Conservation (phyloP, 305 asterid species). For the Fraxinus paxiana region DNA sequence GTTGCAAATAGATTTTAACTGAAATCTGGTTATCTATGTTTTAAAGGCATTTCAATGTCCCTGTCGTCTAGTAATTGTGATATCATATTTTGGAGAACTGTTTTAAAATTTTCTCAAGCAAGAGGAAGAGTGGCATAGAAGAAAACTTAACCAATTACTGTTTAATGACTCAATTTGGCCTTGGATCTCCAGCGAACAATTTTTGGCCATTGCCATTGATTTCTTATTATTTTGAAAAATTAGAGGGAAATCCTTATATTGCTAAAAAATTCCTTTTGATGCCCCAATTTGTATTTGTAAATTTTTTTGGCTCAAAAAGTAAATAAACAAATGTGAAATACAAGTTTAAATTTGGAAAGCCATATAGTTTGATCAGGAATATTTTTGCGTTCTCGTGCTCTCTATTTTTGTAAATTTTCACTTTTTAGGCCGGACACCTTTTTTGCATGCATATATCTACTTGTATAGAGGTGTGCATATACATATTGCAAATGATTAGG, state of each 20-base stretch:
- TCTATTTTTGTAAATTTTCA: neutral
- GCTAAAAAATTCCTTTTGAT: neutral
- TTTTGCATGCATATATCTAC: neutral
- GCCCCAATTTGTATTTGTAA: neutral
- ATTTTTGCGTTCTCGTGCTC: neutral
- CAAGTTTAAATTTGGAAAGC: neutral
- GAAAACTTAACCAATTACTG: neutral
- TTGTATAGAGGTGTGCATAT: neutral
- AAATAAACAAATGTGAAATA: neutral
- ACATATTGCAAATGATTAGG: neutral
- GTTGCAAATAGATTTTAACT: too few relatives aligned
- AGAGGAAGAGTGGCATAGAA: neutral
- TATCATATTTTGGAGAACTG: too few relatives aligned
- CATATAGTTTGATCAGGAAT: neutral
- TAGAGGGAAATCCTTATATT: neutral
- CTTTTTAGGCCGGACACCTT: neutral
- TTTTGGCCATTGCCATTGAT: neutral
- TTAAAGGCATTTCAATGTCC: too few relatives aligned
- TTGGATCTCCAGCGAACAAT: neutral
- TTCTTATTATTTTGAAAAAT: neutral
- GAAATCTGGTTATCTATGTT: too few relatives aligned
- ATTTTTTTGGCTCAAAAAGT: neutral
- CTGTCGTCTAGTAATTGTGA: too few relatives aligned
- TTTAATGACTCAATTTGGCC: neutral
- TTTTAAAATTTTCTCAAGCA: too few relatives aligned